Base-by-base conservation (phyloP, 768 basidiomycete genomes). In the Solioccasus polychromus region DNA sequence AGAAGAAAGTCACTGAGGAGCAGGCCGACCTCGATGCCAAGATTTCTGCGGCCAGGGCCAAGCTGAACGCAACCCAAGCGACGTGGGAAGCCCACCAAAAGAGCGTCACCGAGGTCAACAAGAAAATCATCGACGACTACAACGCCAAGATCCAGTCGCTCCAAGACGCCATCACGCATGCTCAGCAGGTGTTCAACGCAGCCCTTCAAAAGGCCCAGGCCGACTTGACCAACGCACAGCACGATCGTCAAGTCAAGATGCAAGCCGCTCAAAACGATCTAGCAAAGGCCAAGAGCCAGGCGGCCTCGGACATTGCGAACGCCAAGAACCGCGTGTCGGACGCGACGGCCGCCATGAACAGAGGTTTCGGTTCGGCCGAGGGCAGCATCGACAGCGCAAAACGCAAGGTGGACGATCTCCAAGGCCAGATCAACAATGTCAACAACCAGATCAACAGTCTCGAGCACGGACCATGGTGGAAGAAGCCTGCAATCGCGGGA, bases 221-320 rank as follows among this genome's bases (percentile, higher is more conserved):
- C 6, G 15, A 15, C 18, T 20, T 38, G 26, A 43, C 22, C 19
- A 37, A 48, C 18, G 41, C 41, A 4, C 40, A 38, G 35, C 47
- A 48, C 28, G 29, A 36, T 23, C 47, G 41, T 19, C 14, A 31
- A 11, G 41, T 48, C 23, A 48, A 42, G 35, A 20, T 48, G 19
- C 35, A 14, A 31, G 41, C 20, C 17, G 47, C 41, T 2, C 4
- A 37, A n/a, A 37, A 35, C 12, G 35, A 30, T 19, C 23, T 42
- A 1, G 40, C 7, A 19, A 37, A 32, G 12, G 29, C 19, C 23
- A 44, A 38, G 25, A n/a, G 17, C 8, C 38, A 34, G 24, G 12
- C 14, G 10, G 24, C 4, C 17, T 19, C 42, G 7, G 42, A 48
- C 4, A n/a, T 32, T 7, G 6, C 26, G 4, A 14, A 18, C 7